Base-by-base conservation (phyloP, 257 asterid species). In the Penstemon davidsonii region DNA sequence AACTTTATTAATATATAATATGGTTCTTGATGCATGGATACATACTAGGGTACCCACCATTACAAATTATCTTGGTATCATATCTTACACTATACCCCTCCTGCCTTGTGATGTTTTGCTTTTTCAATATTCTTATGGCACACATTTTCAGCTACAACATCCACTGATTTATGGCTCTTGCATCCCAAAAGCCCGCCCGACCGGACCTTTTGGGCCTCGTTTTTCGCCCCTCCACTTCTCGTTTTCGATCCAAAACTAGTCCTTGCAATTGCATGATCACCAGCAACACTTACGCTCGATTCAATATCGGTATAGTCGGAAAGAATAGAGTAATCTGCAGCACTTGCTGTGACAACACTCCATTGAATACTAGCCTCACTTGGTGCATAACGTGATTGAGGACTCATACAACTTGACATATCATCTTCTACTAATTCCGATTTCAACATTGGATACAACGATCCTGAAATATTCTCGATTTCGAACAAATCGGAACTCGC, bases 401-500 rank as follows among this genome's bases (percentile, higher is more conserved):
- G 82, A 58, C 86, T 85, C 85, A 79, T 69, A 73, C 89, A 87
- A 38, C 80, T 70, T 0, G 86, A 71, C 66, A 71, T 33, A 58
- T 62, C 75, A 55, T 74, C 66, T 42, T 49, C 1, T 60, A 51
- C 59, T 12, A 36, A 52, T 41, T 67, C 76, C 0, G 71, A 7
- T 12, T 60, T 54, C 46, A 70, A 54, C 40, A 69, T 10, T 0
- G 78, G 75, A 19, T 64, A 77, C 4, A 69, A 70, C 5, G 77
- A 50, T 2, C 85, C 86, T 1, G 95, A 87, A 37, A 87, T 70
- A 52, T 85, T 79, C 68, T 91, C 96, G 25, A 91, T 88, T 74
- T 88, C 96, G 63, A 91, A 91, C n/a, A 91, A 60, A 57, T 91
- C 97, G 0, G 96, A 91, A 72, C 97, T 91, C 0, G 94, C 95